A percentile compares a stretch with the other conserved stretches of the same genome.
phyloP scores from a whole-genome alignment of 345 rosid species.

The Cochlearia excelsa region DNA sequence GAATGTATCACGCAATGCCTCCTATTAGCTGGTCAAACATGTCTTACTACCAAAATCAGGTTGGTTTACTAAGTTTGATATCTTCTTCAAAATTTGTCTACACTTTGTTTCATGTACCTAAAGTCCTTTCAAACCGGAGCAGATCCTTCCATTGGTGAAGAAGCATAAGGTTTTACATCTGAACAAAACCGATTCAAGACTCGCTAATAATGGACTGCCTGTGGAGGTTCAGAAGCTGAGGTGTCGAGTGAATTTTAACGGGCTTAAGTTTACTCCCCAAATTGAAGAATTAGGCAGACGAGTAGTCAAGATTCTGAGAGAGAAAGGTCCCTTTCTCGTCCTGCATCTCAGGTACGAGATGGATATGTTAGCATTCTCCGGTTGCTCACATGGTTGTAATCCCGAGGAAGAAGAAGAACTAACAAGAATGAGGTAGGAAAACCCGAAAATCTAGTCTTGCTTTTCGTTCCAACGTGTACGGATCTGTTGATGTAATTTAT shows the following conservation, averaged over 20 bases:
- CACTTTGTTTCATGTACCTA: conserved; percentile 8
- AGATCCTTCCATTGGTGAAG: conserved; percentile 88
- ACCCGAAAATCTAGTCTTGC: conserved; percentile 1
- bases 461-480: conserved; percentile 11
- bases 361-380: conserved; percentile 98
- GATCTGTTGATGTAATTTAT: conserved; percentile 19
- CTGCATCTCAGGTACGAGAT: conserved; percentile 96
- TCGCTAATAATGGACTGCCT: conserved; percentile 82
- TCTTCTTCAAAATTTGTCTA: neutral
- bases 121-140: conserved; percentile 22
- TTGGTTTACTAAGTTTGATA: conserved; percentile 22
- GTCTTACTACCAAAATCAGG: conserved; percentile 80
- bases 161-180: conserved; percentile 83
- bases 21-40: conserved; percentile 95
- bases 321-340: conserved; percentile 80
- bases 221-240: conserved; percentile 82
- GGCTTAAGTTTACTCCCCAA: conserved; percentile 69
- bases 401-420: conserved; percentile 74
- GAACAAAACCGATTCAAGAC: conserved; percentile 86
- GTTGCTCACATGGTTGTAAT: conserved; percentile 90
- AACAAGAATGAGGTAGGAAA: conserved; percentile 70
- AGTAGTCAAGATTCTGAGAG: conserved; percentile 63
- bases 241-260: conserved; percentile 82
- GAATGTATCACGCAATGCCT: conserved; percentile 60
- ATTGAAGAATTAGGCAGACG: conserved; percentile 83